Base-by-base conservation (phyloP, 345 rosid species). In the Corymbia maculata region DNA sequence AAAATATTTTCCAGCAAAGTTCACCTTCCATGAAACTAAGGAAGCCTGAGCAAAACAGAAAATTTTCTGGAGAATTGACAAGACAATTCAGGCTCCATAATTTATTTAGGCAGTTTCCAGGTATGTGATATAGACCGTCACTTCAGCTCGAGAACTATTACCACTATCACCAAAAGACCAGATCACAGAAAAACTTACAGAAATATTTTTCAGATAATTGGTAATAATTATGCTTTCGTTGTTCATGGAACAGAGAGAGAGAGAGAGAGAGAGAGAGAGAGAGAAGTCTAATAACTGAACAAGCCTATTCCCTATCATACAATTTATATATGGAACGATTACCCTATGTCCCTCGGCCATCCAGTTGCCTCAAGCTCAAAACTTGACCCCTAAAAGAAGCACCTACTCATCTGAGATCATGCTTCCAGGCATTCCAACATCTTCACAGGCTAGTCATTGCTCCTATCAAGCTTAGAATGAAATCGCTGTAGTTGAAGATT, bases 401-500 rank as follows among this genome's bases (percentile, higher is more conserved):
- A 75, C 26, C 26, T 75, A 3, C 49, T 75, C 82, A 75, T 19
- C 82, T 36, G 47, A 19, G 47, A 26, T 17, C 80, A 70, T 89
- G 89, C 88, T 87, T 44, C 52, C 87, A 36, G 55, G 19, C 51
- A 87, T 44, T 44, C 88, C 87, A 79, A 88, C 89, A n/a, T 86
- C 86, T 82, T 90, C 94, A 51, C 89, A 87, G 84, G 84, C 55
- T 87, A 59, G 30, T 28, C 64, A 86, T 87, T 82, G 52, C 51
- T 75, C 85, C 86, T 28, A 32, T 49, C 55, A 50, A 16, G 45
- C 19, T 88, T 52, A 10, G 88, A 70, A 51, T 89, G 52, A 88
- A 86, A 89, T 42, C 88, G 86, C 87, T 89, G 92, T 57, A 94
- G 86, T 51, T 93, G 94, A 90, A 92, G 86, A 91, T 92, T 94